Base-by-base conservation (phyloP, 179 eudicot genomes). In the Silene vulgaris region DNA sequence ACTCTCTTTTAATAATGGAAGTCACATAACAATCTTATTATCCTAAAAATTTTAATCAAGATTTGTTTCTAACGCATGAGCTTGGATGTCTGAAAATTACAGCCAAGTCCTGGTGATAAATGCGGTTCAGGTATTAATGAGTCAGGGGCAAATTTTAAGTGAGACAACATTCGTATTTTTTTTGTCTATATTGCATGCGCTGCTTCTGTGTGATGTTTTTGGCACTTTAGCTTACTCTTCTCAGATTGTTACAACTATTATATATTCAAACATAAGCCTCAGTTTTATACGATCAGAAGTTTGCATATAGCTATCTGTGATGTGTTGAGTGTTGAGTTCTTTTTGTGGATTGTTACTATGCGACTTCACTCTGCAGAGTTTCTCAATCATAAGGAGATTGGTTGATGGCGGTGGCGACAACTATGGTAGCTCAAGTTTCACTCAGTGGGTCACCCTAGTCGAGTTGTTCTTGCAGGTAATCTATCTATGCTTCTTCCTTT, bases 381-480 rank as follows among this genome's bases (percentile, higher is more conserved):
- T 93, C 78, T 80, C 80, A 59, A 72, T 89, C 37, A 76, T 85
- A 30, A 93, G 81, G 79, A 93, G 82, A 77, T 85, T 95, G 65
- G 48, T 90, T 48, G 97, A 90, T 52, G 75, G 81, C 81, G 77
- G 48, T 80, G 88, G 83, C 71, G 87, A 86, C 80, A 73, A 80
- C 80, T 80, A 82, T 79, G 93, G 91, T 16, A 75, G 83, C 77
- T 90, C 93, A 73, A 93, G 80, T 82, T 84, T 87, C 66, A 85
- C 85, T 65, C 96, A 90, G 67, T 95, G 99, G 97, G 89, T 87
- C 80, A 86, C 90, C n/a, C 71, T 90, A 17, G 88, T 90, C 29
- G 94, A 88, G 69, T 74, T 91, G 71, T 96, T 86, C 79, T 79
- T 88, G 81, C 87, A 93, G 97, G 99, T 96, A 60, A 40, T 48